A percentile compares a stretch with the other conserved stretches of the same genome.
phyloP scores from a whole-genome alignment of 2,329 filamentous ascomycete genomes.

The Metarhizium humberi region DNA sequence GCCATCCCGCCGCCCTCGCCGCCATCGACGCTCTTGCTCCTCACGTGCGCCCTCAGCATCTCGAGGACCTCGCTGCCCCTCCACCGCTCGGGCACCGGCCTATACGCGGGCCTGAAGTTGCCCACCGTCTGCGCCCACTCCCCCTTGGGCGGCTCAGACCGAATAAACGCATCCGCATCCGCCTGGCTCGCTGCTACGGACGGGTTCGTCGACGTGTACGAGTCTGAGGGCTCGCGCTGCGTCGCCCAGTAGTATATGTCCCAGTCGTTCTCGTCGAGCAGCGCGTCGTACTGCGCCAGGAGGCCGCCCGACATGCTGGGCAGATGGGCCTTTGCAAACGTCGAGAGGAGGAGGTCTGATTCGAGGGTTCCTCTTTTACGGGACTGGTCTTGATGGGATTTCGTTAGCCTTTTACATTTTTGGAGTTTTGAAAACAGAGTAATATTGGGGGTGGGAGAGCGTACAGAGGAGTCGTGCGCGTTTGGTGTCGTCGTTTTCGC shows the following conservation, averaged over 20 bases:
- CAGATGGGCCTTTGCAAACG: conserved; percentile 79
- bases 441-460: conserved; percentile 21
- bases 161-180: conserved; percentile 17
- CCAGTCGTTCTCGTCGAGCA: conserved; percentile 99
- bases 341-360: conserved; percentile 90
- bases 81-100: conserved; percentile 83
- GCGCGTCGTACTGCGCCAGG: conserved; percentile 76
- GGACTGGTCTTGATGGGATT: conserved; percentile 64
- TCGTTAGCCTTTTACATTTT: not conserved
- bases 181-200: conserved; percentile 8
- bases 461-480: conserved; percentile 68
- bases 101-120: conserved; percentile 86
- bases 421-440: too few species aligned
- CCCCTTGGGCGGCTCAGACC: conserved; percentile 38
- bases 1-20: conserved; percentile 39
- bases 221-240: conserved; percentile 52
- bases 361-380: conserved; percentile 94
- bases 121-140: conserved; percentile 98
- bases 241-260: conserved; percentile 99
- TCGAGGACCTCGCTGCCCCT: conserved; percentile 68
- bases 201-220: conserved; percentile 35
- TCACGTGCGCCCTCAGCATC: conserved; percentile 74
- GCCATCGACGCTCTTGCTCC: conserved; percentile 39
- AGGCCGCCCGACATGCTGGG: conserved; percentile 61
- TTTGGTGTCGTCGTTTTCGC: conserved; percentile 80